A percentile compares a stretch with the other conserved stretches of the same genome.
These are phyloP conservation scores for Nannizzia gypsea DNA, from an alignment of 2,329 filamentous ascomycete genomes.

Conservation along the genomic window DNA sequence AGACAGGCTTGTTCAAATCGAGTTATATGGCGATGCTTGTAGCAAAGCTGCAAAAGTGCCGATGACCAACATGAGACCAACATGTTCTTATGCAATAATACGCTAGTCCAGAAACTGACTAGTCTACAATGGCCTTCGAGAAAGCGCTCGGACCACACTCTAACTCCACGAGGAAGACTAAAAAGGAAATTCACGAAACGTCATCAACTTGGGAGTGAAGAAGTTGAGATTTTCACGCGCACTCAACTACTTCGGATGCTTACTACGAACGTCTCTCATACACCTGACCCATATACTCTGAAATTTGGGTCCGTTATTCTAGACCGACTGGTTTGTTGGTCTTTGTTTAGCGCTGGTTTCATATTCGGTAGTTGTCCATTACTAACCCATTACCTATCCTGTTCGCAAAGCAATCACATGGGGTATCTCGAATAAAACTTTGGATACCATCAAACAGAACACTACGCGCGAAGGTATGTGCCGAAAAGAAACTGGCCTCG, in stretches of 20 bases:
- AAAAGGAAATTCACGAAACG: neutral
- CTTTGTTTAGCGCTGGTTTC: too few species aligned
- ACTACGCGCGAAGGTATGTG: too few species aligned
- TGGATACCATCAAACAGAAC: too few species aligned
- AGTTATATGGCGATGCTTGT: neutral
- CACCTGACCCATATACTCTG: too few species aligned
- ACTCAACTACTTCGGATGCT: neutral
- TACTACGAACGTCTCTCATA: neutral
- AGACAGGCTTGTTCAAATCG: neutral
- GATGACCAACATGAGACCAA: neutral
- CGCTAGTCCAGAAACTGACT: neutral
- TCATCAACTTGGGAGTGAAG: neutral
- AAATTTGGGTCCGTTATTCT: too few species aligned
- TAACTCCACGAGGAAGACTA: neutral
- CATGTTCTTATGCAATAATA: neutral
- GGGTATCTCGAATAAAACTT: too few species aligned
- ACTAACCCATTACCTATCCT: too few species aligned
- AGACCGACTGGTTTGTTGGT: too few species aligned
- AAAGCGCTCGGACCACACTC: slow-evolving; percentile 1
- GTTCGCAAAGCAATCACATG: too few species aligned
- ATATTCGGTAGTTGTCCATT: too few species aligned
- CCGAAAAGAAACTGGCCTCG: too few species aligned
- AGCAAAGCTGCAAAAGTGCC: neutral
- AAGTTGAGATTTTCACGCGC: neutral
- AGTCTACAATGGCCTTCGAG: neutral